Percentiles rank a stretch among this genome's conserved stretches.
Conservation (phyloP, 1,284 basidiomycete species). For the Tilletiopsis washingtonensis region DNA sequence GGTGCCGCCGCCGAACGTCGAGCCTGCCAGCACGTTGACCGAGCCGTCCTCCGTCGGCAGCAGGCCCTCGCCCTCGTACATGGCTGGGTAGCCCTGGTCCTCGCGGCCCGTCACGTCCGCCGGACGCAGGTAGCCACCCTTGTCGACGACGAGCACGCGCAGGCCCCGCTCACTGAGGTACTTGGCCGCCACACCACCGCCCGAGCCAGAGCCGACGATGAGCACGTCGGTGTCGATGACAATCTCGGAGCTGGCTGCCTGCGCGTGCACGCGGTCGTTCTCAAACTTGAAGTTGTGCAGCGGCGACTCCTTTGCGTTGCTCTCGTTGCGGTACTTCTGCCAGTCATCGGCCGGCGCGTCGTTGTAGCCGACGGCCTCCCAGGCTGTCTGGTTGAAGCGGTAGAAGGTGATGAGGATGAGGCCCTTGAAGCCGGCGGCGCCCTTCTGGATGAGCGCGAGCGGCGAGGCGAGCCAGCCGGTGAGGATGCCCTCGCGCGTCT, state of each 20-base stretch:
- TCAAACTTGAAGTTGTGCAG: slow-evolving; percentile 38
- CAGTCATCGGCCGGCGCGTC: slow-evolving; percentile 34
- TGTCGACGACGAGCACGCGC: slow-evolving; percentile 50
- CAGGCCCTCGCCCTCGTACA: slow-evolving; percentile 49
- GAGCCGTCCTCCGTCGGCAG: slow-evolving; percentile 48
- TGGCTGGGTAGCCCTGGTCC: slow-evolving; percentile 43
- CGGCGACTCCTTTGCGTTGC: slow-evolving; percentile 8
- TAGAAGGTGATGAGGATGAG: slow-evolving; percentile 38
- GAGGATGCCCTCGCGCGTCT: slow-evolving; percentile 20
- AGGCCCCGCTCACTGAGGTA: slow-evolving; percentile 47
- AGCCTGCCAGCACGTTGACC: slow-evolving; percentile 49
- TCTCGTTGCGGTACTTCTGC: slow-evolving; percentile 11
- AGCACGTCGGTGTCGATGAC: slow-evolving; percentile 42
- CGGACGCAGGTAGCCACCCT: slow-evolving; percentile 48
- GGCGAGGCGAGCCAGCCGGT: slow-evolving; percentile 28
- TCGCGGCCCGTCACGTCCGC: slow-evolving; percentile 45
- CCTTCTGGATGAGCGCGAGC: slow-evolving; percentile 36
- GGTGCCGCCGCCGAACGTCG: slow-evolving; percentile 51
- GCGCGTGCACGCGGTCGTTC: slow-evolving; percentile 28
- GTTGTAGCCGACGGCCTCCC: slow-evolving; percentile 43
- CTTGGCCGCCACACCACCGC: slow-evolving; percentile 48
- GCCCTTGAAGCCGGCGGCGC: slow-evolving; percentile 31
- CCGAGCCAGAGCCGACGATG: slow-evolving; percentile 51
- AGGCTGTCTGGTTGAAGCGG: slow-evolving; percentile 30
- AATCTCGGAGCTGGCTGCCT: slow-evolving; percentile 20